These are phyloP conservation scores for Cyclocybe aegerita DNA, from an alignment of 768 basidiomycete species.

Conservation along the genomic window DNA sequence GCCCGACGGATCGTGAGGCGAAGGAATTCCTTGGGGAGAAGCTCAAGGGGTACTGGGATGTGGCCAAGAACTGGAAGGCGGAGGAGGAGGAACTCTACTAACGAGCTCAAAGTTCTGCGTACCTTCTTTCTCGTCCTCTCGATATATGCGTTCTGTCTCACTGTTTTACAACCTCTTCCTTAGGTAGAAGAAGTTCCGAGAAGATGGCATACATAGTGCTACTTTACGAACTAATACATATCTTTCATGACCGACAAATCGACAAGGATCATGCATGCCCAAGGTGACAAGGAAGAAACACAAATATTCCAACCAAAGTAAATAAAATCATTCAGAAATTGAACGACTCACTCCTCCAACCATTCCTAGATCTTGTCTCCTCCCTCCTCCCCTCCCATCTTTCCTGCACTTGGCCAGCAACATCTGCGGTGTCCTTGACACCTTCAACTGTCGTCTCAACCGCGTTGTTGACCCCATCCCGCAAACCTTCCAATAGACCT, in stretches of 20 bases:
- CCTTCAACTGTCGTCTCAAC: constrained; percentile 13
- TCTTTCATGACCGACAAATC: too few relatives aligned
- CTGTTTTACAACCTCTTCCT: background rate
- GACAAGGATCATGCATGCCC: too few relatives aligned
- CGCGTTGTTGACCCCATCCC: constrained; percentile 14
- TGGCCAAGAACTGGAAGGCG: constrained; percentile 86
- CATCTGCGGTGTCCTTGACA: constrained; percentile 6
- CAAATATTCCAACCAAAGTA: too few relatives aligned
- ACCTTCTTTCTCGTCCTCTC: background rate
- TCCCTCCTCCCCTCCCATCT: constrained; percentile 5
- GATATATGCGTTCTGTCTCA: background rate
- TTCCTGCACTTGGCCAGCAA: constrained; percentile 19
- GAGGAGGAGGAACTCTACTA: constrained; percentile 77
- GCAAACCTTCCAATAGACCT: constrained; percentile 16
- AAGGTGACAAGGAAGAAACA: too few relatives aligned
- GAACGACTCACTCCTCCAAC: too few relatives aligned
- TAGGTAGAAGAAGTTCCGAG: too few relatives aligned
- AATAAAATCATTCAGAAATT: too few relatives aligned
- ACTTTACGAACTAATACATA: too few relatives aligned
- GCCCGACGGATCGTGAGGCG: constrained; percentile 81
- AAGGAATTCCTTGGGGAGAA: constrained; percentile 85
- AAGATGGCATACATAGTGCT: too few relatives aligned
- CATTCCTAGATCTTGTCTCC: too few relatives aligned
- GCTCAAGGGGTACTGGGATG: constrained; percentile 91
- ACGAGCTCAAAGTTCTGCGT: constrained; percentile 5